Conservation (phyloP, 2,329 filamentous ascomycete genomes). For the Westerdykella ornata region DNA sequence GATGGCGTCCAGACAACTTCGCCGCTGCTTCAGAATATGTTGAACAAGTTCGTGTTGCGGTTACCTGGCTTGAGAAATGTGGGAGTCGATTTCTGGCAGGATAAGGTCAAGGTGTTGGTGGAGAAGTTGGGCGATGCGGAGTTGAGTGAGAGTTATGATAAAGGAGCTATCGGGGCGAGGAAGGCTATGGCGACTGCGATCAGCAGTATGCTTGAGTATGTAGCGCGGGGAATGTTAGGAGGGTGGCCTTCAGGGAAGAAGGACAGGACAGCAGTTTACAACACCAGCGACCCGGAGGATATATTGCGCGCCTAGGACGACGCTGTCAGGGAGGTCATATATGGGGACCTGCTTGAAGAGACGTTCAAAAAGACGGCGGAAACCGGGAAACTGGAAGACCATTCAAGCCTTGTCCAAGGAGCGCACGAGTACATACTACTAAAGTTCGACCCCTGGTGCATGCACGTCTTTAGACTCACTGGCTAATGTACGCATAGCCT, state of each 20-base stretch:
- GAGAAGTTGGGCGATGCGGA: conserved; percentile 55
- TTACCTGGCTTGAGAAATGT: conserved; percentile 62
- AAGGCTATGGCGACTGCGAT: conserved; percentile 69
- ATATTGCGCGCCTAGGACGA: conserved; percentile 61
- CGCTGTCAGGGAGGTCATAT: conserved; percentile 58
- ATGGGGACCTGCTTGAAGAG: conserved; percentile 60
- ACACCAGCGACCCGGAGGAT: conserved; percentile 54
- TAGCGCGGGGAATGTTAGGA: conserved; percentile 59
- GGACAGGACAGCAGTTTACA: conserved; percentile 45
- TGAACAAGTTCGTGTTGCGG: conserved; percentile 58
- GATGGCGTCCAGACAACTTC: conserved; percentile 46
- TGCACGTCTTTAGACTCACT: neutral
- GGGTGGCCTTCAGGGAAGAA: conserved; percentile 46
- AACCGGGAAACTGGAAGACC: conserved; percentile 57
- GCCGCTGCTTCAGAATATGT: conserved; percentile 62
- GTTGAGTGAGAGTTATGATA: conserved; percentile 76
- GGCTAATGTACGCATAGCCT: conserved; percentile 45
- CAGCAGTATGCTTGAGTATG: conserved; percentile 62
- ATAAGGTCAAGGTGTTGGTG: conserved; percentile 38
- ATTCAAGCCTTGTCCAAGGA: conserved; percentile 56
- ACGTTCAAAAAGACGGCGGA: conserved; percentile 56
- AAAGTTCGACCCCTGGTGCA: conserved; percentile 45
- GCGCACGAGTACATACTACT: conserved; percentile 62
- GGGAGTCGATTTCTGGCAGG: conserved; percentile 39
- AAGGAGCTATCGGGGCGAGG: conserved; percentile 64